phyloP scores from a whole-genome alignment of 2,329 filamentous ascomycete genomes.

The Diaporthe australafricana region DNA sequence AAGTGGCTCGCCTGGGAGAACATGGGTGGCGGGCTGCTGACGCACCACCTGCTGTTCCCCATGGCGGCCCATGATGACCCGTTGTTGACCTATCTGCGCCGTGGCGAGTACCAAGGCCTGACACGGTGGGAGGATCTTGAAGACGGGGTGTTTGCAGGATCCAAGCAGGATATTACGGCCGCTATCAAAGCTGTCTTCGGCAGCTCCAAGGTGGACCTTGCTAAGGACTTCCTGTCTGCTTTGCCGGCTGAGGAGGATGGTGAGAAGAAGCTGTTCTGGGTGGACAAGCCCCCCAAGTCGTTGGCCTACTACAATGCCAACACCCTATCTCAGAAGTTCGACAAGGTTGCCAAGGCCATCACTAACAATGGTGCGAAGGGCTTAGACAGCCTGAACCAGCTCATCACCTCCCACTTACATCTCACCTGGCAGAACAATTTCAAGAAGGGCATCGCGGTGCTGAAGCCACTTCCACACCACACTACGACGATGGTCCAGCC shows the following conservation, averaged over 20 bases:
- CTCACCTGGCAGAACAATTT: conserved; percentile 86
- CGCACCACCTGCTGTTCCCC: conserved; percentile 83
- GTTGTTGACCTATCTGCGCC: conserved; percentile 77
- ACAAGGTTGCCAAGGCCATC: conserved; percentile 73
- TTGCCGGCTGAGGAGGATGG: conserved; percentile 53
- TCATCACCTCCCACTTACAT: conserved; percentile 90
- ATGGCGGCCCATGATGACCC: conserved; percentile 83
- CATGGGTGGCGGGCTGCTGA: conserved; percentile 86
- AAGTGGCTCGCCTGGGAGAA: conserved; percentile 93
- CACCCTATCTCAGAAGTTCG: conserved; percentile 74
- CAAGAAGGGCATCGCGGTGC: conserved; percentile 79
- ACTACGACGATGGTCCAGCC: conserved; percentile 79
- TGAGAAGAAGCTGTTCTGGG: conserved; percentile 66
- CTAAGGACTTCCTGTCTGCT: conserved; percentile 73
- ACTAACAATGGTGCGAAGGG: conserved; percentile 68
- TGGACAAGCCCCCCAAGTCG: conserved; percentile 73
- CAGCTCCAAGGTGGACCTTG: conserved; percentile 64
- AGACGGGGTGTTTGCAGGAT: conserved; percentile 79
- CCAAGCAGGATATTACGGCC: conserved; percentile 71
- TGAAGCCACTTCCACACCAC: conserved; percentile 82
- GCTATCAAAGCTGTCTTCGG: conserved; percentile 72
- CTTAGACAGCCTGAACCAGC: conserved; percentile 73
- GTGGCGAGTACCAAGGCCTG: conserved; percentile 78
- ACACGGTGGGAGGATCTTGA: conserved; percentile 80
- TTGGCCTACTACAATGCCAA: conserved; percentile 82